These are phyloP conservation scores for Helicocarpus griseus DNA, from an alignment of 2,329 filamentous ascomycete species.

Conservation along the genomic window DNA sequence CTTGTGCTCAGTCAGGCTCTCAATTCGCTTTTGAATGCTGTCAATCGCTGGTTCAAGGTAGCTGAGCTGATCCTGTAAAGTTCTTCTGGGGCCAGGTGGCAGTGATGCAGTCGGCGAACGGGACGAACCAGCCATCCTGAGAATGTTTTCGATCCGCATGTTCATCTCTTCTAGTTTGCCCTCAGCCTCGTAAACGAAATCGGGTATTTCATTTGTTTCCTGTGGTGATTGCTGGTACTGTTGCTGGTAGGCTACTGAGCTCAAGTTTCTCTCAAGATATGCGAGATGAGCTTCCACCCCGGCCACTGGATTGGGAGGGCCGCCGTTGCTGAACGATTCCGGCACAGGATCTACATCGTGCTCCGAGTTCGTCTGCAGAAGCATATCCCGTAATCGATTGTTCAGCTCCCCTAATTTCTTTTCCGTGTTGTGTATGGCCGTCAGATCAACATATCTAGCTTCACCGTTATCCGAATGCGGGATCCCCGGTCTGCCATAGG, in stretches of 20 bases:
- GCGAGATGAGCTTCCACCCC: conserved; percentile 51
- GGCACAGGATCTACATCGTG: conserved; percentile 30
- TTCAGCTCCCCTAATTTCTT: conserved; percentile 60
- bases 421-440: conserved; percentile 53
- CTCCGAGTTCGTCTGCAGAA: conserved; percentile 40
- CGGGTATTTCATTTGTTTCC: conserved; percentile 10
- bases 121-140: conserved; percentile 38
- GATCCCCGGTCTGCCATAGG: conserved; percentile 18
- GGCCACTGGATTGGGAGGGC: conserved; percentile 18
- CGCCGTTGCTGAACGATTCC: conserved; percentile 20
- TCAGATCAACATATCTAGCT: conserved; percentile 20
- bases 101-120: conserved; percentile 39
- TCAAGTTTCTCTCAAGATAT: conserved; percentile 59
- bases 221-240: conserved; percentile 19
- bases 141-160: conserved; percentile 51
- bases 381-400: conserved; percentile 54
- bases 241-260: conserved; percentile 47
- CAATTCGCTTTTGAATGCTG: conserved; percentile 67
- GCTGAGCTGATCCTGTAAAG: conserved; percentile 58
- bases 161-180: conserved; percentile 55
- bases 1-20: conserved; percentile 75
- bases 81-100: conserved; percentile 48
- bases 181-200: conserved; percentile 36
- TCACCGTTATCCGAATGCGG: conserved; percentile 2
- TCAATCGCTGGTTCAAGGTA: conserved; percentile 73